These are phyloP conservation scores for Malus hybrid DNA, from an alignment of 331 rosid species.

Conservation along the genomic window DNA sequence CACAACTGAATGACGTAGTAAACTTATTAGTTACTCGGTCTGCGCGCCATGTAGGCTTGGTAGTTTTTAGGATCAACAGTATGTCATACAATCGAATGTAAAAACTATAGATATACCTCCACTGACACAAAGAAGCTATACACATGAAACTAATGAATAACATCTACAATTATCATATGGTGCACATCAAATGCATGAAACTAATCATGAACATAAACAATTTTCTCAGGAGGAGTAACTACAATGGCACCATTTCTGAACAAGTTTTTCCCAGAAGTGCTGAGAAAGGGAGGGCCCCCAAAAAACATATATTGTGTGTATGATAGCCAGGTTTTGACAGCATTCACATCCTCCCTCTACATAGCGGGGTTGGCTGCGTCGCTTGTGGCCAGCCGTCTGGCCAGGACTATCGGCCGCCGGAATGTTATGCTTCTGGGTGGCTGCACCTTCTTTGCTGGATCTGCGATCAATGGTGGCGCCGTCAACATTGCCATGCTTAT, in stretches of 20 bases:
- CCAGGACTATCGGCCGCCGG: slow-evolving; percentile 27
- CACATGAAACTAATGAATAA: too few species aligned
- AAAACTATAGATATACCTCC: too few species aligned
- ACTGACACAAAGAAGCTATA: too few species aligned
- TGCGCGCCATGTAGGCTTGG: too few species aligned
- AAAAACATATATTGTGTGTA: slow-evolving; percentile 43
- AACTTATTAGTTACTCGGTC: too few species aligned
- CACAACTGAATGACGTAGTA: too few species aligned
- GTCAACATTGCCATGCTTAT: slow-evolving; percentile 54
- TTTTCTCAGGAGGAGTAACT: slow-evolving; percentile 43
- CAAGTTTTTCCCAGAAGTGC: slow-evolving; percentile 47
- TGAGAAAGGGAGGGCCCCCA: slow-evolving; percentile 24
- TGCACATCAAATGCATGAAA: background rate
- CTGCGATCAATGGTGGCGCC: slow-evolving; percentile 45
- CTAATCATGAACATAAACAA: background rate
- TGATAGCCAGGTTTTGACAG: slow-evolving; percentile 50
- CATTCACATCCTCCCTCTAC: slow-evolving; percentile 60
- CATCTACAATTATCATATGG: too few species aligned
- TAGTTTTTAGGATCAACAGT: too few species aligned
- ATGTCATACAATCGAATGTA: too few species aligned
- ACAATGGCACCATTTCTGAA: slow-evolving; percentile 53
- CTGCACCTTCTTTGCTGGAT: slow-evolving; percentile 34
- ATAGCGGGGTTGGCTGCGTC: slow-evolving; percentile 42
- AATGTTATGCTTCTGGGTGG: slow-evolving; percentile 48
- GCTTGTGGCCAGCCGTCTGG: slow-evolving; percentile 34